phyloP scores from a whole-genome alignment of 1,284 basidiomycete species.

The Ceratobasidium theobromae region DNA sequence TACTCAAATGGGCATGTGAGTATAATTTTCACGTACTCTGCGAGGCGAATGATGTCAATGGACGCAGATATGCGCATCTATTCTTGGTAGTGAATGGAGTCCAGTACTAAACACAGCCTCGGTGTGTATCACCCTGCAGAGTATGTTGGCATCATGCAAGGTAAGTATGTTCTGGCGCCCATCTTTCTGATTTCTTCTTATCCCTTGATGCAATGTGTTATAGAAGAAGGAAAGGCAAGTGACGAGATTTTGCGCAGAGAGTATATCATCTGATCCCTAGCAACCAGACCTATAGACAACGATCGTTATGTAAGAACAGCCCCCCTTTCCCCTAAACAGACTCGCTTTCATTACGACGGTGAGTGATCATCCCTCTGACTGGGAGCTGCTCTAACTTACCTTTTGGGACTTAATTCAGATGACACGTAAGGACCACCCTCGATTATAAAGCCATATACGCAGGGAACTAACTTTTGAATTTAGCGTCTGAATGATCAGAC shows the following conservation, averaged over 20 bases:
- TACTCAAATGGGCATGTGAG: constrained; percentile 83
- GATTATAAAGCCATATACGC: not conserved
- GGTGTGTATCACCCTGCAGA: constrained; percentile 79
- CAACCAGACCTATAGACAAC: constrained; percentile 67
- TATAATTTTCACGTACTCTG: constrained; percentile 32
- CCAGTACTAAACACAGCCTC: constrained; percentile 76
- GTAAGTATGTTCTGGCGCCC: constrained; percentile 45
- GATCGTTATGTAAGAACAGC: constrained; percentile 74
- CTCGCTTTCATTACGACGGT: constrained; percentile 78
- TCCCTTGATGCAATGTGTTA: constrained; percentile 1
- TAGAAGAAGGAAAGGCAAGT: constrained; percentile 73
- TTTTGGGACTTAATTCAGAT: not conserved
- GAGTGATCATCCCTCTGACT: constrained; percentile 26
- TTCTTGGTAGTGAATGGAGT: constrained; percentile 83
- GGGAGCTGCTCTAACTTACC: not conserved
- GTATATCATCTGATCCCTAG: constrained; percentile 10
- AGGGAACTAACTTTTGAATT: not conserved
- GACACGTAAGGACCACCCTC: constrained; percentile 11
- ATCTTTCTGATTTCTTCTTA: constrained; percentile 30
- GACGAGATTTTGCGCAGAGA: not conserved
- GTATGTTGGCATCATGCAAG: constrained; percentile 86
- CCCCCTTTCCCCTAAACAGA: constrained; percentile 88
- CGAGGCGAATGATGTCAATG: not conserved
- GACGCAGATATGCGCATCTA: constrained; percentile 69
- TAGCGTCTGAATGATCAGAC: not conserved